Conservation (phyloP, 441 rosid genomes). For the Aquilaria agallochum region DNA sequence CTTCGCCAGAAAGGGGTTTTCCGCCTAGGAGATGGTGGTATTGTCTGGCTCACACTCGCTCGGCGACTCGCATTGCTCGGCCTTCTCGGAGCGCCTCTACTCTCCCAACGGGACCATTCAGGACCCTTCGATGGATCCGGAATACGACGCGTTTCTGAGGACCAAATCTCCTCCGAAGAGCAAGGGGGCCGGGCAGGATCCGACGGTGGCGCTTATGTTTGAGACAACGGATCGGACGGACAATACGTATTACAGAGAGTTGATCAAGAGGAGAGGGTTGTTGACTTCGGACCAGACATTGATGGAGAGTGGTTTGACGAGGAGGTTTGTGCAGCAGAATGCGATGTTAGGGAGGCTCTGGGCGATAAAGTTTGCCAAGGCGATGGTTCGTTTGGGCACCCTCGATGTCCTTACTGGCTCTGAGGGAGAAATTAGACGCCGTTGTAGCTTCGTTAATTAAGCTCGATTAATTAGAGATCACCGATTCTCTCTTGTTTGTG, state of each 20-base stretch:
- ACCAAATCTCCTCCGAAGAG: conserved; percentile 7
- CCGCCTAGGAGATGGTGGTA: conserved; percentile 19
- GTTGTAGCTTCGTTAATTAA: conserved; percentile 15
- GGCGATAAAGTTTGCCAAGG: conserved; percentile 12
- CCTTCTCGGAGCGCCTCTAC: conserved; percentile 14
- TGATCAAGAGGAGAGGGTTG: conserved; percentile 10
- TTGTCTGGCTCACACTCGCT: conserved; percentile 21
- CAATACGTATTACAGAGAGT: conserved; percentile 11
- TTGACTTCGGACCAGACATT: conserved; percentile 18
- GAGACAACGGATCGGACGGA: conserved; percentile 8
- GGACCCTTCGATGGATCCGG: conserved; percentile 15
- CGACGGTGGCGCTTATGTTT: conserved; percentile 9
- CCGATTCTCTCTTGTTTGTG: too few species aligned
- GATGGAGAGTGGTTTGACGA: conserved; percentile 5
- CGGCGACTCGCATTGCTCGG: conserved; percentile 16
- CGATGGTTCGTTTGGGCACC: conserved; percentile 20
- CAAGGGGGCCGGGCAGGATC: not conserved
- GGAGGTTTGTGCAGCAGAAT: conserved; percentile 5
- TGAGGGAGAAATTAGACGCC: conserved; percentile 17
- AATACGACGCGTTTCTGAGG: conserved; percentile 11
- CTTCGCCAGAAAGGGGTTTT: conserved; percentile 15
- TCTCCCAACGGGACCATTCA: conserved; percentile 16
- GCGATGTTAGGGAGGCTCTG: not conserved
- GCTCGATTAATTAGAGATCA: too few species aligned
- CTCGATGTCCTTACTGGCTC: conserved; percentile 13